Evolutionary conservation across 148 eudicot genomes (phyloP).

Genomic region (Hydrangea macrophylla): DNA sequence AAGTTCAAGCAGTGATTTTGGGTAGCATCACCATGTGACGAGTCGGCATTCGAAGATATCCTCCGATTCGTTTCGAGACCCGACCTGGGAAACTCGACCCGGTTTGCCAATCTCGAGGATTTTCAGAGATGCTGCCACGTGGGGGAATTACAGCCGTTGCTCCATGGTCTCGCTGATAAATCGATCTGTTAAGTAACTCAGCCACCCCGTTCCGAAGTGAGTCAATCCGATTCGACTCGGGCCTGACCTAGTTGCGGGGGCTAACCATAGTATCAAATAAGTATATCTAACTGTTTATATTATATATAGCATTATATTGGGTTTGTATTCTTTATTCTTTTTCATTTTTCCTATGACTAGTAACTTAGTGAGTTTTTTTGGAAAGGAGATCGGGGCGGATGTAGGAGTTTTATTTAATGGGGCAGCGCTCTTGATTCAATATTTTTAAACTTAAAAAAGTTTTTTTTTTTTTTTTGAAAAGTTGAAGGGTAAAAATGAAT

Average conservation of each 20-base stretch:
- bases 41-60: constrained; percentile 30
- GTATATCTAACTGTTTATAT: neutral
- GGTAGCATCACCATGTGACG: too few species aligned
- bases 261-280: neutral
- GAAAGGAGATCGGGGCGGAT: too few species aligned
- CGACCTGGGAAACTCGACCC: constrained; percentile 10
- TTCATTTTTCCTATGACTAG: neutral
- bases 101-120: constrained; percentile 16
- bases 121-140: constrained; percentile 25
- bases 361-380: neutral
- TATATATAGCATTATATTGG: neutral
- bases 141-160: constrained; percentile 31
- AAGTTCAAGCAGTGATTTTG: too few species aligned
- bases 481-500: too few species aligned
- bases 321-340: neutral
- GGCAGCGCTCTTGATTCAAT: too few species aligned
- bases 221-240: constrained; percentile 14
- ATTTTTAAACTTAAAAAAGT: too few species aligned
- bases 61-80: constrained; percentile 22
- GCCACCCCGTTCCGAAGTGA: neutral
- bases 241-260: neutral
- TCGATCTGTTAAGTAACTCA: constrained; percentile 2
- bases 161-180: constrained; percentile 19
- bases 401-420: too few species aligned
- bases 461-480: too few species aligned